Evolutionary conservation across 768 basidiomycete genomes (phyloP).

Genomic region (Pleurotus giganteus): DNA sequence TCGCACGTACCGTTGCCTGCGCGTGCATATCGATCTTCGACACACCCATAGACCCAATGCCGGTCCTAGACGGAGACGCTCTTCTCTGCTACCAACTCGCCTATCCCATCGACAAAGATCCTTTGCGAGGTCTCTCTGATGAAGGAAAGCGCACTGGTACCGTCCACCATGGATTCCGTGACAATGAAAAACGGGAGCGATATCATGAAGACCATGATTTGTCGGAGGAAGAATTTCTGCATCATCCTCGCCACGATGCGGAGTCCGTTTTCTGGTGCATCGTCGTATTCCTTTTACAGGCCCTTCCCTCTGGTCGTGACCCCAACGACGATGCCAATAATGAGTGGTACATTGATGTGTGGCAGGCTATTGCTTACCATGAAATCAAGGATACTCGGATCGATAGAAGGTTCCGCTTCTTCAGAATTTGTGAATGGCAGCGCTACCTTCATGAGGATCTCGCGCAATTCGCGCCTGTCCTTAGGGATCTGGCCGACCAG

Average conservation of each 20-base stretch:
- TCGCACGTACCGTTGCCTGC: slow-evolving; percentile 10
- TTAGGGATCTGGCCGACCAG: neutral
- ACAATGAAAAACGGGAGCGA: neutral
- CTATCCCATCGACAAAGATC: neutral
- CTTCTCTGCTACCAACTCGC: neutral
- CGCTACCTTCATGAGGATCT: neutral
- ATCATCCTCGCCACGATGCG: slow-evolving; percentile 8
- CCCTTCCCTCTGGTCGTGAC: neutral
- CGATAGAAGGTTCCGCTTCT: neutral
- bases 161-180: neutral
- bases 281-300: neutral
- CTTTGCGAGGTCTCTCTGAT: neutral
- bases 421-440: neutral
- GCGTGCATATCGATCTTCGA: neutral
- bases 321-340: neutral
- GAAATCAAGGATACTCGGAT: neutral
- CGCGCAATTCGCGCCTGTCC: neutral
- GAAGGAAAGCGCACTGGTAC: neutral
- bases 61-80: neutral
- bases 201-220: neutral
- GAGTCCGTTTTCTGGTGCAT: slow-evolving; percentile 10
- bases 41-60: neutral
- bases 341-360: neutral
- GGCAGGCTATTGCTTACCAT: neutral
- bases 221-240: neutral